These are phyloP conservation scores for Parafenestella ontariensis DNA, from an alignment of 2,329 filamentous ascomycete species.

Conservation along the genomic window DNA sequence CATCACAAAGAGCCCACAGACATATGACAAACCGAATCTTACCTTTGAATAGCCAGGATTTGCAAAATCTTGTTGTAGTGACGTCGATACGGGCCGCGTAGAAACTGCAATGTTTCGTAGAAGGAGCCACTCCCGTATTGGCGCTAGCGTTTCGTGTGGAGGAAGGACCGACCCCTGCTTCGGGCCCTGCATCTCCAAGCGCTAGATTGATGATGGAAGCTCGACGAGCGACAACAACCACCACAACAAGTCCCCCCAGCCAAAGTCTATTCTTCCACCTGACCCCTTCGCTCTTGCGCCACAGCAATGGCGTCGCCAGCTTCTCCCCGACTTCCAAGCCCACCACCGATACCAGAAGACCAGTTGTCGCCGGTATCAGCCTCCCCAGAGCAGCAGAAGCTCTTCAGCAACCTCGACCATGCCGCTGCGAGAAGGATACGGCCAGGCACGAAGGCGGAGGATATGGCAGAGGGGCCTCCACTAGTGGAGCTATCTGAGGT, in stretches of 20 bases:
- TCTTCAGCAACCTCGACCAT: slow-evolving; percentile 66
- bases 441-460: slow-evolving; percentile 86
- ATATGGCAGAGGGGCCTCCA: slow-evolving; percentile 92
- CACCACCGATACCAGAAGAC: slow-evolving; percentile 92
- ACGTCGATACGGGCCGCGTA: neutral
- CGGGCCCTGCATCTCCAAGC: slow-evolving; percentile 27
- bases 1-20: neutral
- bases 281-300: neutral
- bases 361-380: slow-evolving; percentile 80
- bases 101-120: neutral
- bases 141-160: slow-evolving; percentile 6
- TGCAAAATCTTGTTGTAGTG: neutral
- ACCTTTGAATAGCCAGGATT: neutral
- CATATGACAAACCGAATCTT: neutral
- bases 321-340: slow-evolving; percentile 91
- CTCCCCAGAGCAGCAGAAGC: slow-evolving; percentile 64
- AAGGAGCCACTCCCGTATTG: slow-evolving; percentile 1
- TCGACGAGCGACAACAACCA: slow-evolving; percentile 19
- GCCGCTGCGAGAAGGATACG: slow-evolving; percentile 85
- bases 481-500: slow-evolving; percentile 86
- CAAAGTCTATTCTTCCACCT: neutral
- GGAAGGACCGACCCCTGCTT: slow-evolving; percentile 19
- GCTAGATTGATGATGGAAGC: slow-evolving; percentile 9
- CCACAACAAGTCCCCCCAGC: neutral
- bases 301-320: slow-evolving; percentile 44